A percentile compares a stretch with the other conserved stretches of the same genome.
Conservation (phyloP, 495 filamentous ascomycete genomes). For the Aspergillus mulundensis region DNA sequence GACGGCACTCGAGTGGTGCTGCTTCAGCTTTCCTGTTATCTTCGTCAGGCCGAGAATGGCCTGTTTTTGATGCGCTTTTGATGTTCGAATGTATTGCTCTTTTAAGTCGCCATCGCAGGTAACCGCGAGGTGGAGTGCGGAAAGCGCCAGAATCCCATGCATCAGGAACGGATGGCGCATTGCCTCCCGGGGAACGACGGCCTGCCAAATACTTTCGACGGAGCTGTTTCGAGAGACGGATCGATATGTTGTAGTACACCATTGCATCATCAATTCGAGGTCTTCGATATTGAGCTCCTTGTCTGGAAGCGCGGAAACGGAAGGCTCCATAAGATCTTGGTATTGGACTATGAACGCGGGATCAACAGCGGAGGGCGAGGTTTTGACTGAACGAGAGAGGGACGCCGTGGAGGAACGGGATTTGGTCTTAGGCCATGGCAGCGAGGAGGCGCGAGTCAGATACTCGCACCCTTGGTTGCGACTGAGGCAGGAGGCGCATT, state of each 20-base stretch:
- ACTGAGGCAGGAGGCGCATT: slow-evolving; percentile 33
- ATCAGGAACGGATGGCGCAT: slow-evolving; percentile 43
- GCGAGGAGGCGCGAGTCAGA: slow-evolving; percentile 21
- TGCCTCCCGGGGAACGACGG: slow-evolving; percentile 40
- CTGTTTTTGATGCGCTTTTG: slow-evolving; percentile 35
- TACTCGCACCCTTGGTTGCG: slow-evolving; percentile 32
- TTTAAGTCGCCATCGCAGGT: slow-evolving; percentile 10
- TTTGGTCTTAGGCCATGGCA: slow-evolving; percentile 25
- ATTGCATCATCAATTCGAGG: slow-evolving; percentile 46
- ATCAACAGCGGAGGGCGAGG: slow-evolving; percentile 10
- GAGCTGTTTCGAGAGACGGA: slow-evolving; percentile 30
- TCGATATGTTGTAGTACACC: slow-evolving; percentile 42
- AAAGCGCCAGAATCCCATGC: slow-evolving; percentile 48
- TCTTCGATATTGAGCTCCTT: slow-evolving; percentile 27
- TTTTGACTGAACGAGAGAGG: slow-evolving; percentile 11
- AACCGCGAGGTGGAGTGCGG: slow-evolving; percentile 42
- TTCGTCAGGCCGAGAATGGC: slow-evolving; percentile 33
- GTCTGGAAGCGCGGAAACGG: neutral
- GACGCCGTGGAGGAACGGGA: slow-evolving; percentile 17
- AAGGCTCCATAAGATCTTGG: slow-evolving; percentile 10
- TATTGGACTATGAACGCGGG: slow-evolving; percentile 9
- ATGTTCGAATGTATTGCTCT: slow-evolving; percentile 26
- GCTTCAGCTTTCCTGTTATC: slow-evolving; percentile 24
- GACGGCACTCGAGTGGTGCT: slow-evolving; percentile 39
- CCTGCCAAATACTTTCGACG: slow-evolving; percentile 43